A percentile compares a stretch with the other conserved stretches of the same genome.
These are phyloP conservation scores for Globisporangium spinosum DNA, from an alignment of 352 stramenopile species.

Conservation along the genomic window DNA sequence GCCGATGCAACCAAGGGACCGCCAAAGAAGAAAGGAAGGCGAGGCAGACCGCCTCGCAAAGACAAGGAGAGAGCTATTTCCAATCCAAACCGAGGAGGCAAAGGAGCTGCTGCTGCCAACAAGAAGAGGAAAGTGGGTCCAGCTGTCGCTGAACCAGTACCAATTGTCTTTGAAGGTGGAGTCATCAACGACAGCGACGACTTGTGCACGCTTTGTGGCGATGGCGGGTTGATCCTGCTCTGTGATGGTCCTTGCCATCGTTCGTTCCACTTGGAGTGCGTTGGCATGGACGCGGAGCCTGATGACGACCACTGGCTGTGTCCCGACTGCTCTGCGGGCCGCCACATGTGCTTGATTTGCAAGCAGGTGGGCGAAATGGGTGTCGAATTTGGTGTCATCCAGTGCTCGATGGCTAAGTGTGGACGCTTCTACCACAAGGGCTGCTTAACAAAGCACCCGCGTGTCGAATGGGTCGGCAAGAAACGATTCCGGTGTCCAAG, in stretches of 20 bases:
- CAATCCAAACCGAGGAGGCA: slow-evolving; percentile 20
- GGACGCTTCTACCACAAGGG: slow-evolving; percentile 92
- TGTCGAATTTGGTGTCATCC: slow-evolving; percentile 85
- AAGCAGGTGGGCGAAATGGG: slow-evolving; percentile 89
- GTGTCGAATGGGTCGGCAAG: slow-evolving; percentile 86
- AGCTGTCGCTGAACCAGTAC: not conserved
- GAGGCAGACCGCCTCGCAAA: slow-evolving; percentile 31
- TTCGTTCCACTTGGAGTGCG: slow-evolving; percentile 91
- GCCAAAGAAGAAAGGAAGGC: slow-evolving; percentile 33
- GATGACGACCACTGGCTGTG: slow-evolving; percentile 90
- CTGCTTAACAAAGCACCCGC: slow-evolving; percentile 68
- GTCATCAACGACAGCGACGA: slow-evolving; percentile 87
- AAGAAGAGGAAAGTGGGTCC: slow-evolving; percentile 27
- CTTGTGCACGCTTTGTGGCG: slow-evolving; percentile 89
- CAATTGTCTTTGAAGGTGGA: slow-evolving; percentile 43
- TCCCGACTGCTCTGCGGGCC: slow-evolving; percentile 82
- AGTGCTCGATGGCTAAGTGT: slow-evolving; percentile 90
- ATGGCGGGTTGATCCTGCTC: slow-evolving; percentile 88
- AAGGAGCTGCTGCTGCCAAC: slow-evolving; percentile 13
- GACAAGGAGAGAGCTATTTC: slow-evolving; percentile 21
- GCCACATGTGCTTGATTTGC: slow-evolving; percentile 92
- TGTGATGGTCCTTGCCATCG: slow-evolving; percentile 91
- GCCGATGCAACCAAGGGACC: slow-evolving; percentile 21
- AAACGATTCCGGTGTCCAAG: slow-evolving; percentile 89
- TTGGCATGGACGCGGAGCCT: slow-evolving; percentile 80